These are phyloP conservation scores for Cymbidium sinense DNA, from an alignment of 106 monocot species.

Conservation along the genomic window DNA sequence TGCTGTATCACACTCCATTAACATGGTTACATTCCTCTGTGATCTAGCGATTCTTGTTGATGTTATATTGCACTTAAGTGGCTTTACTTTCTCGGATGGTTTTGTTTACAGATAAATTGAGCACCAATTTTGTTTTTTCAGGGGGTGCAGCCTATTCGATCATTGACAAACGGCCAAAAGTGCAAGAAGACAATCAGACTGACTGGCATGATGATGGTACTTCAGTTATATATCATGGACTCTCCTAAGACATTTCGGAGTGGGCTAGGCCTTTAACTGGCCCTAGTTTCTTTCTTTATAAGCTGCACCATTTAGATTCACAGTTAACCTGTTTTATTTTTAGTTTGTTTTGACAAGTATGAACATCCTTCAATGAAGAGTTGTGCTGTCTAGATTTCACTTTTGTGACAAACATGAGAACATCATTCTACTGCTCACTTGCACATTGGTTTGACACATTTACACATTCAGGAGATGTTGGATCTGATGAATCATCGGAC, in stretches of 20 bases:
- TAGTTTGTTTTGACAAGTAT: background rate
- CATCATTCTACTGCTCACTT: constrained; percentile 39
- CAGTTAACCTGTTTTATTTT: background rate
- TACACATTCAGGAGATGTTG: constrained; percentile 70
- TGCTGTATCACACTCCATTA: background rate
- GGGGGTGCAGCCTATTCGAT: constrained; percentile 54
- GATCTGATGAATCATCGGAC: constrained; percentile 47
- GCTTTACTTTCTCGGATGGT: background rate
- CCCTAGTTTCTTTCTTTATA: background rate
- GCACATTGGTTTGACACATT: constrained; percentile 51
- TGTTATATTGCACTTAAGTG: background rate
- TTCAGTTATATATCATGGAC: constrained; percentile 6
- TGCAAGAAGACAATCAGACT: constrained; percentile 23
- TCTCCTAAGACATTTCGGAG: background rate
- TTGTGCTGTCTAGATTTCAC: constrained; percentile 22
- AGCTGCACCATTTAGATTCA: background rate
- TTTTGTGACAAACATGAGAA: constrained; percentile 22
- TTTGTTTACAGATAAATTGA: background rate
- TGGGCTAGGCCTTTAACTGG: background rate
- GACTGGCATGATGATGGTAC: constrained; percentile 44
- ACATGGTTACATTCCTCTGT: background rate
- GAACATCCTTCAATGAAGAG: background rate
- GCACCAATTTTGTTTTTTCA: constrained; percentile 8
- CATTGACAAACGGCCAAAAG: constrained; percentile 59
- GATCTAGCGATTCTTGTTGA: background rate